Evolutionary conservation across 371 early-diverging fungal species (phyloP).

Genomic region (Haplosporangium sp.): DNA sequence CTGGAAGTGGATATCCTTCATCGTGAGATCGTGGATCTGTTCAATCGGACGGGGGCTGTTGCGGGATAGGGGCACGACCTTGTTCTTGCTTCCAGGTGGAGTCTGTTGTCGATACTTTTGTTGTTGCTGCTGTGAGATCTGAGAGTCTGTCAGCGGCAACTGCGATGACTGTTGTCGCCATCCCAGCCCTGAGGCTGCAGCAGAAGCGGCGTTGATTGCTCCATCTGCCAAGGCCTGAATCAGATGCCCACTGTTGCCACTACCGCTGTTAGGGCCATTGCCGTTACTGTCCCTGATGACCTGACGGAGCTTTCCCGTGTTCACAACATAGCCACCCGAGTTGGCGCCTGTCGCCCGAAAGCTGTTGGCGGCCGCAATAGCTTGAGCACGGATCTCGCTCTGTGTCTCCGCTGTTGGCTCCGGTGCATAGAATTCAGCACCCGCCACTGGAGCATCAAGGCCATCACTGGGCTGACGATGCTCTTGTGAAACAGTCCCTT

Average conservation of each 20-base stretch:
- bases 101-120: not conserved
- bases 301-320: constrained; percentile 38
- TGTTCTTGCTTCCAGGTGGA: not conserved
- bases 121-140: not conserved
- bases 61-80: constrained; percentile 6
- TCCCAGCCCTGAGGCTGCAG: constrained; percentile 39
- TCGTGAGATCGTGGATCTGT: constrained; percentile 44
- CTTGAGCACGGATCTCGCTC: constrained; percentile 47
- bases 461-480: constrained; percentile 1
- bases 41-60: constrained; percentile 14
- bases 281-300: constrained; percentile 28
- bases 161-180: constrained; percentile 25
- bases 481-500: constrained; percentile 5
- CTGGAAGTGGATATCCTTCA: constrained; percentile 53
- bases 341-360: constrained; percentile 43
- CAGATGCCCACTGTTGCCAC: constrained; percentile 30
- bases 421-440: not conserved
- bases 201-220: constrained; percentile 34
- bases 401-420: constrained; percentile 2
- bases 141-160: not conserved
- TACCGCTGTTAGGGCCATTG: not conserved
- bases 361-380: constrained; percentile 41
- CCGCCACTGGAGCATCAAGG: not conserved
- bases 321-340: constrained; percentile 35
- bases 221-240: constrained; percentile 39